Evolutionary conservation across 2,329 filamentous ascomycete species (phyloP).

Genomic region (Paecilomyces variotii): DNA sequence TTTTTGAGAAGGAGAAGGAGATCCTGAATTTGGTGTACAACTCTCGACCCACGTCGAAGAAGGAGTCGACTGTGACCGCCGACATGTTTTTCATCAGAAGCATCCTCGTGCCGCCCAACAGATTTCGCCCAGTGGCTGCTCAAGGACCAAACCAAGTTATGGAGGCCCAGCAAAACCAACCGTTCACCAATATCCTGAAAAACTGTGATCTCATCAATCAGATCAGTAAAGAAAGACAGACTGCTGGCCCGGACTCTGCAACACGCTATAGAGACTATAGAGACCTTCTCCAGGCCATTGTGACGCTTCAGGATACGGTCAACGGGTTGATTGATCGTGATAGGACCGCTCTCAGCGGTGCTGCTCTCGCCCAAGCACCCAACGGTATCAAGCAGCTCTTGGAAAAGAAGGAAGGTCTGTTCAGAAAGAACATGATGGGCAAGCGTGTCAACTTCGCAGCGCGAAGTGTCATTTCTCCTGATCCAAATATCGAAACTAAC

Average conservation of each 20-base stretch:
- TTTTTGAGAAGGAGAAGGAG: slow-evolving; percentile 84
- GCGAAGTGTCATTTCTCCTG: slow-evolving; percentile 93
- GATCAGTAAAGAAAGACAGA: slow-evolving; percentile 62
- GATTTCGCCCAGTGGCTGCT: slow-evolving; percentile 77
- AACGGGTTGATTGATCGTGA: slow-evolving; percentile 90
- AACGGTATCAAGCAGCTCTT: slow-evolving; percentile 96
- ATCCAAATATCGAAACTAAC: slow-evolving; percentile 97
- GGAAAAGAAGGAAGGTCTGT: slow-evolving; percentile 97
- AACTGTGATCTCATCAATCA: slow-evolving; percentile 65
- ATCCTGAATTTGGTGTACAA: slow-evolving; percentile 79
- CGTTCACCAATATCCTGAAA: slow-evolving; percentile 78
- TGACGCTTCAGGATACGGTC: slow-evolving; percentile 76
- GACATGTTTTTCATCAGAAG: slow-evolving; percentile 93
- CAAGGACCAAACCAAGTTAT: slow-evolving; percentile 74
- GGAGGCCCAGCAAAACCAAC: slow-evolving; percentile 78
- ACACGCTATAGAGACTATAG: slow-evolving; percentile 56
- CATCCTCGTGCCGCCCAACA: slow-evolving; percentile 84
- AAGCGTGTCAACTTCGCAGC: slow-evolving; percentile 99
- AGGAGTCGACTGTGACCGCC: slow-evolving; percentile 52
- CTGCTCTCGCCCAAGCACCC: slow-evolving; percentile 68
- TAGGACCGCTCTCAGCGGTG: slow-evolving; percentile 72
- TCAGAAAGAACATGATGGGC: slow-evolving; percentile 99
- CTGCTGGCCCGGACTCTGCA: slow-evolving; percentile 37
- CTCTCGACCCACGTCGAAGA: slow-evolving; percentile 58
- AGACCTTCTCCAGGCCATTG: slow-evolving; percentile 73